Evolutionary conservation across 2,329 filamentous ascomycete genomes (phyloP).

Genomic region (Colletotrichum magnum): DNA sequence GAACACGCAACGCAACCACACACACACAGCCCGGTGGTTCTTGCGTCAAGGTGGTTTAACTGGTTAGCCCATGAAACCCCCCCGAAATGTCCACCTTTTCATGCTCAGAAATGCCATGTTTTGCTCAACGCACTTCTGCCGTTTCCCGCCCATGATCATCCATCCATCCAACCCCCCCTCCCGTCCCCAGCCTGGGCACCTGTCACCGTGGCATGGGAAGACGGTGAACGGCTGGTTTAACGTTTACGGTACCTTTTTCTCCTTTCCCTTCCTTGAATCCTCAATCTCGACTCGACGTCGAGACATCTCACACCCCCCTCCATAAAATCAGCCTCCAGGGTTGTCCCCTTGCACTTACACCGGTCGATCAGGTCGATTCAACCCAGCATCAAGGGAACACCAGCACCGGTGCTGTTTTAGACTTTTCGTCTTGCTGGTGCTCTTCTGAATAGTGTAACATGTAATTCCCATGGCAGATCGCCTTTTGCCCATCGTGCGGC

Average conservation of each 20-base stretch:
- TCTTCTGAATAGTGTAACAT: neutral
- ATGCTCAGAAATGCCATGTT: conserved; percentile 35
- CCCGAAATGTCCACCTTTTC: conserved; percentile 18
- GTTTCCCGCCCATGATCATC: conserved; percentile 17
- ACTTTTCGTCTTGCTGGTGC: conserved; percentile 3
- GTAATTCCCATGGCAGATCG: conserved; percentile 31
- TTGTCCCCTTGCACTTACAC: conserved; percentile 28
- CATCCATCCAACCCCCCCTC: neutral
- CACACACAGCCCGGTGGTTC: too few species aligned
- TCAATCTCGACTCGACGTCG: neutral
- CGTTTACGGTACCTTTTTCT: conserved; percentile 11
- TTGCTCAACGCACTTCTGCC: conserved; percentile 31
- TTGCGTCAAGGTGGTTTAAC: too few species aligned
- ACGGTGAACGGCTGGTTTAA: conserved; percentile 20
- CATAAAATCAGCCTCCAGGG: conserved; percentile 13
- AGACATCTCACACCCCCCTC: neutral
- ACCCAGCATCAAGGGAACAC: conserved; percentile 27
- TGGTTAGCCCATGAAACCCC: too few species aligned
- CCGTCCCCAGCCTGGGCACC: neutral
- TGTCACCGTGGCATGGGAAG: neutral
- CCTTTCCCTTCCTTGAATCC: neutral
- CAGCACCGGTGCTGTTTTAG: neutral
- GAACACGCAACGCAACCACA: neutral
- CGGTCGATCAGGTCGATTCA: conserved; percentile 19
- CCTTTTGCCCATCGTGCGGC: conserved; percentile 23